Conservation (phyloP, 345 rosid genomes). For the Hibiscus mutabilis region DNA sequence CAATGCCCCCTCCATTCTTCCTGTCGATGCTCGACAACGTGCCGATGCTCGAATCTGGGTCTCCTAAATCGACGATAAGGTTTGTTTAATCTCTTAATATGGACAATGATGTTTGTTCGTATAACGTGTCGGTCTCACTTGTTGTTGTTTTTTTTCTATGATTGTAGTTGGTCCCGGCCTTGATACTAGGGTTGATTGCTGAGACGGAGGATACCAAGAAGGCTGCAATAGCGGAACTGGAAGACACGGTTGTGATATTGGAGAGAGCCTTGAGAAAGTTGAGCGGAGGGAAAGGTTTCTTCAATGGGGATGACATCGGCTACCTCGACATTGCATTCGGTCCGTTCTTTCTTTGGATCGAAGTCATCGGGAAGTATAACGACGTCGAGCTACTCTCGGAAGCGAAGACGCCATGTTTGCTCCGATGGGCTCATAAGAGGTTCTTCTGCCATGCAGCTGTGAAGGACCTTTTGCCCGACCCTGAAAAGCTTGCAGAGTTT, state of each 20-base stretch:
- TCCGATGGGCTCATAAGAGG: too few species aligned
- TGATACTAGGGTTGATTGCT: background rate
- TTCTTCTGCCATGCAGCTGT: background rate
- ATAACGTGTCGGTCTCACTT: too few species aligned
- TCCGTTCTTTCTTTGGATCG: too few species aligned
- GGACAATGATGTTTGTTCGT: too few species aligned
- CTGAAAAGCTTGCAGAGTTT: background rate
- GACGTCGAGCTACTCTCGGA: too few species aligned
- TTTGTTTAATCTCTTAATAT: background rate
- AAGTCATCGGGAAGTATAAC: too few species aligned
- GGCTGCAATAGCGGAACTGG: background rate
- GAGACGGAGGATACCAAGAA: background rate
- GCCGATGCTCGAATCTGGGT: background rate
- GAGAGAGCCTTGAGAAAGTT: background rate
- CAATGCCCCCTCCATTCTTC: background rate
- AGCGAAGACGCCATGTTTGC: too few species aligned
- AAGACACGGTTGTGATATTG: background rate
- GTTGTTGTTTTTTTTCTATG: too few species aligned
- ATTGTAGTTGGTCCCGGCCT: background rate
- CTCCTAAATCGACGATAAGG: background rate
- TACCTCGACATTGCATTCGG: too few species aligned
- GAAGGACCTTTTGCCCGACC: background rate
- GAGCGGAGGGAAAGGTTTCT: background rate
- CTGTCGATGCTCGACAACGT: background rate
- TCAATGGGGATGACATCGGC: too few species aligned